Base-by-base conservation (phyloP, 331 rosid species). In the Erythrophleum ivorense region DNA sequence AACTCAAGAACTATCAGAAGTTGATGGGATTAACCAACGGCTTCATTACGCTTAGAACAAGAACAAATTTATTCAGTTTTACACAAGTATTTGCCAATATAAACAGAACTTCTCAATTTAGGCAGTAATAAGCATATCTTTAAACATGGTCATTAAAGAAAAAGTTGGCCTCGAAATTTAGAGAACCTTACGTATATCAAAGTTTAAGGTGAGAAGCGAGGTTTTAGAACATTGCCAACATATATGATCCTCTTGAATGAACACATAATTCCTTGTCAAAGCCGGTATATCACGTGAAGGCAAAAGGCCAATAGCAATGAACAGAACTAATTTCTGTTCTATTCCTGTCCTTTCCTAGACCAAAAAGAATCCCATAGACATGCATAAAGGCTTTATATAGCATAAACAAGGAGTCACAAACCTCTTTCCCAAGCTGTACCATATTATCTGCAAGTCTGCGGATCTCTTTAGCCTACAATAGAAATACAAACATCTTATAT, bases 371-470 rank as follows among this genome's bases (percentile, higher is more conserved):
- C n/a, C 13, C 21, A 50, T 3, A 15, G 29, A 65, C 55, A 66
- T 14, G 40, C 62, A 72, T 16, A 19, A 50, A 49, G 8, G 77
- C 62, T 7, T 50, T 50, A 15, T 31, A 29, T 49, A 0, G 24
- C 48, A 72, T 31, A 81, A 65, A 59, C 54, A 19, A 29, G 14
- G 9, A 3, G n/a, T 16, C 12, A 80, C 91, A 19, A 29, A 94
- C 98, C 88, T 95, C 97, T 90, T 95, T 95, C 75, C 99, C 99
- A 75, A 95, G 91, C 75, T 86, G 91, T 15, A 95, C 98, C 99
- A 95, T 95, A 19, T 85, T 89, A 84, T 95, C 98, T 1, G 97
- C 99, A 46, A 88, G 85, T 65, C 99, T 90, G 18, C 98, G 88
- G n/a, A 93, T 7, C 89, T 95, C 99, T 71, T 95, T 95, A 12